These are phyloP conservation scores for Debaryomycetaceae sp. DNA, from an alignment of 1,139 yeast genomes.

Conservation along the genomic window DNA sequence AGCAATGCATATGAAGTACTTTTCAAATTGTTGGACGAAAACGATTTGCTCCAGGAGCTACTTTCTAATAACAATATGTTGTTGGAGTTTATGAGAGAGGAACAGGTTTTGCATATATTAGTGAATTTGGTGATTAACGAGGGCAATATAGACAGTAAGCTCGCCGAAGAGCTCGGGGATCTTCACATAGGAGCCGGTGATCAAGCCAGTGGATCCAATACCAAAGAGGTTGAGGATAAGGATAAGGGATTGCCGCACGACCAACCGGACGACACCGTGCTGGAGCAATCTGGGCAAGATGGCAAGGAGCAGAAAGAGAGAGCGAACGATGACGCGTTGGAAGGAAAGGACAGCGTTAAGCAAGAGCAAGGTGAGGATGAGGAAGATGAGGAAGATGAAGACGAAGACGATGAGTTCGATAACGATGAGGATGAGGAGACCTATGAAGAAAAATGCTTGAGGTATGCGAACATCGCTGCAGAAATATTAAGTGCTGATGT, in stretches of 20 bases:
- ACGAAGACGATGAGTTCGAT: constrained; percentile 15
- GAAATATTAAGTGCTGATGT: constrained; percentile 90
- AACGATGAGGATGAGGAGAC: constrained; percentile 32
- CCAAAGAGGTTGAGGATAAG: background rate
- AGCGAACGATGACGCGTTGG: constrained; percentile 1
- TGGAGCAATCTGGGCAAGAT: constrained; percentile 10
- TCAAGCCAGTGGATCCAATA: background rate
- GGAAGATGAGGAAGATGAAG: constrained; percentile 13
- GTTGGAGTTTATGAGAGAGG: constrained; percentile 76
- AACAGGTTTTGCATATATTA: constrained; percentile 60
- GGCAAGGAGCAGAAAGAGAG: constrained; percentile 10
- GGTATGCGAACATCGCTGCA: constrained; percentile 84
- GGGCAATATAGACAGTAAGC: constrained; percentile 18
- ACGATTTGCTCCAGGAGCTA: constrained; percentile 80
- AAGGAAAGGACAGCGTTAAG: constrained; percentile 9
- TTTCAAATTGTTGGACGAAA: constrained; percentile 76
- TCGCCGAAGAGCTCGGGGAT: constrained; percentile 5
- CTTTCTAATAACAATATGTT: constrained; percentile 78
- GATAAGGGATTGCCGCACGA: constrained; percentile 1
- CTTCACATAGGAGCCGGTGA: constrained; percentile 3
- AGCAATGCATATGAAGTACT: constrained; percentile 33
- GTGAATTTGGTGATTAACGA: constrained; percentile 64
- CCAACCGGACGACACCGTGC: constrained; percentile 4
- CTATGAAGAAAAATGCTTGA: constrained; percentile 52
- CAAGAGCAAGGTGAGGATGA: constrained; percentile 9